These are phyloP conservation scores for Hyaloscypha hepaticicola DNA, from an alignment of 495 filamentous ascomycete genomes.

Conservation along the genomic window DNA sequence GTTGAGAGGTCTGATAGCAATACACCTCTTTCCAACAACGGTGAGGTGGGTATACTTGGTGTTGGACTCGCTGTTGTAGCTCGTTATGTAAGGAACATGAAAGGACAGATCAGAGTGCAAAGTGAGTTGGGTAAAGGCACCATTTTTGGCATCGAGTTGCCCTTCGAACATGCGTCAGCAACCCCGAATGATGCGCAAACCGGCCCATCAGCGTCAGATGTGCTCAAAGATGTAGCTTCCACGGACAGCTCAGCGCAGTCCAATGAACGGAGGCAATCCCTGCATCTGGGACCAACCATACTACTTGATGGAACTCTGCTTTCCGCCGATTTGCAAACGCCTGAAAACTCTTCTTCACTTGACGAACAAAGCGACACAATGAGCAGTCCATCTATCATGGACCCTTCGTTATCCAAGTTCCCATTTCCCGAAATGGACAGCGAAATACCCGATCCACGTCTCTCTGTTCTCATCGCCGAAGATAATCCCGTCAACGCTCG, in stretches of 20 bases:
- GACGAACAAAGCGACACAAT: not conserved
- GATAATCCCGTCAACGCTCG: slow-evolving; percentile 91
- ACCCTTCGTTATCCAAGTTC: not conserved
- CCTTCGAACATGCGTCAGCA: slow-evolving; percentile 44
- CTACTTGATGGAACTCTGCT: not conserved
- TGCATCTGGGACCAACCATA: not conserved
- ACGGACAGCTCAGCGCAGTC: not conserved
- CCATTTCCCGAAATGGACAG: not conserved
- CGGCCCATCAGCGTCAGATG: not conserved
- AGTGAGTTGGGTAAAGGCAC: slow-evolving; percentile 85
- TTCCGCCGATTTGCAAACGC: not conserved
- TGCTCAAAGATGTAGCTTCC: not conserved
- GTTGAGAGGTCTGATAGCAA: not conserved
- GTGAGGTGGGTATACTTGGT: slow-evolving; percentile 52
- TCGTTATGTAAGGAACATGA: slow-evolving; percentile 79
- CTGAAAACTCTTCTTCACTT: not conserved
- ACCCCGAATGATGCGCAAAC: not conserved
- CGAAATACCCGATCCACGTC: slow-evolving; percentile 39
- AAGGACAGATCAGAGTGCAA: slow-evolving; percentile 82
- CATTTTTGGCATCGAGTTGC: slow-evolving; percentile 71
- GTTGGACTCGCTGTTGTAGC: slow-evolving; percentile 85
- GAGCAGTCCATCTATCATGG: not conserved
- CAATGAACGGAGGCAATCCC: not conserved
- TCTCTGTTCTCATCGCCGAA: slow-evolving; percentile 73
- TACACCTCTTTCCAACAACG: slow-evolving; percentile 30